phyloP scores from a whole-genome alignment of 352 stramenopile genomes.

The Phytophthora litchii region DNA sequence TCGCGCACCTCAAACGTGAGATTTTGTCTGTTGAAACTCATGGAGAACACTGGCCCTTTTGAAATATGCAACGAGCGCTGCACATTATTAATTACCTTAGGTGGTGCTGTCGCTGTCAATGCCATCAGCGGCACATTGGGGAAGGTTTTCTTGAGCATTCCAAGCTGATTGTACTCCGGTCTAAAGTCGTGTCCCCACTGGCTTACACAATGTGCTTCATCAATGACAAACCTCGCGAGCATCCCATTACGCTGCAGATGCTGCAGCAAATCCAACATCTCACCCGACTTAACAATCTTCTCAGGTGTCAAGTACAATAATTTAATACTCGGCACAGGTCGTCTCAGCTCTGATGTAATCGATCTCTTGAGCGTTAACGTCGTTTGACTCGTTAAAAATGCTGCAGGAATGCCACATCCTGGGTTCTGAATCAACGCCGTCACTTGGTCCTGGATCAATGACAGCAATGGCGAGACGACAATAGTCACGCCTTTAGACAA shows the following conservation, averaged over 20 bases:
- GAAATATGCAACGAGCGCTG: conserved; percentile 78
- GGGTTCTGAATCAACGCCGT: conserved; percentile 76
- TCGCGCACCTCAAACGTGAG: conserved; percentile 91
- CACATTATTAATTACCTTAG: conserved; percentile 84
- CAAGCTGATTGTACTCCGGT: conserved; percentile 93
- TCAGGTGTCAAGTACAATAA: conserved; percentile 97
- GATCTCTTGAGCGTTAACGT: conserved; percentile 60
- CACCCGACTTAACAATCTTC: conserved; percentile 84
- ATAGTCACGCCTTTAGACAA: conserved; percentile 87
- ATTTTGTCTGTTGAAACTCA: conserved; percentile 94
- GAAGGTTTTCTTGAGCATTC: conserved; percentile 90
- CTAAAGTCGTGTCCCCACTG: conserved; percentile 92
- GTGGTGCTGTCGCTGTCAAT: conserved; percentile 90
- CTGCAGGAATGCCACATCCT: conserved; percentile 63
- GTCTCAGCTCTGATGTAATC: conserved; percentile 85
- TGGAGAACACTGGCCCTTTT: conserved; percentile 88
- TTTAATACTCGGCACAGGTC: conserved; percentile 70
- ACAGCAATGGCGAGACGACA: conserved; percentile 94
- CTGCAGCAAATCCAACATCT: conserved; percentile 76
- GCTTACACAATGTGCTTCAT: conserved; percentile 91
- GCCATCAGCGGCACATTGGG: conserved; percentile 93
- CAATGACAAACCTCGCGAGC: conserved; percentile 95
- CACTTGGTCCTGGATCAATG: conserved; percentile 95
- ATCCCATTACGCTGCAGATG: conserved; percentile 49
- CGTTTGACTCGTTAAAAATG: conserved; percentile 81